Conservation (phyloP, 441 rosid genomes). For the Erodium texanum region DNA sequence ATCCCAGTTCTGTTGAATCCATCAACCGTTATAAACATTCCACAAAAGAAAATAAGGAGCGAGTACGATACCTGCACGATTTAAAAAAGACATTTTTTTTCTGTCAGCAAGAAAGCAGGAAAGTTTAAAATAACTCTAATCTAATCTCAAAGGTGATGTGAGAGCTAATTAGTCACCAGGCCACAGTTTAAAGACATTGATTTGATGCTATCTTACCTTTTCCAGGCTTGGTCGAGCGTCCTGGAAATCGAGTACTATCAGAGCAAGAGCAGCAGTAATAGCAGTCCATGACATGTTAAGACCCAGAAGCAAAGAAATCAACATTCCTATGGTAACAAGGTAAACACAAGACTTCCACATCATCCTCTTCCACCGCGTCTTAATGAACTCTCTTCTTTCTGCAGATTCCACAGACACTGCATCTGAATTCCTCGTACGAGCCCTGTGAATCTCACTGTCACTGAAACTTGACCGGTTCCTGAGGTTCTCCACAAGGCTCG, state of each 20-base stretch:
- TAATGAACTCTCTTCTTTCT: slow-evolving; percentile 15
- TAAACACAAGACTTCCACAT: slow-evolving; percentile 57
- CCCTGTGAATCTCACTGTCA: slow-evolving; percentile 30
- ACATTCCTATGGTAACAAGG: slow-evolving; percentile 52
- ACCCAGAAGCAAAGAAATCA: slow-evolving; percentile 52
- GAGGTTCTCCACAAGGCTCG: slow-evolving; percentile 19
- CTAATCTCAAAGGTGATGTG: too few relatives aligned
- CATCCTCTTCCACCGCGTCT: slow-evolving; percentile 34
- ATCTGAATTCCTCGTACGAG: slow-evolving; percentile 19
- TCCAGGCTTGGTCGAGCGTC: slow-evolving; percentile 67
- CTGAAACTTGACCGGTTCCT: slow-evolving; percentile 29
- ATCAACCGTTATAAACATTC: slow-evolving; percentile 75
- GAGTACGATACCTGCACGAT: slow-evolving; percentile 63
- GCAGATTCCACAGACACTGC: background rate
- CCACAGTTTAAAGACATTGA: background rate
- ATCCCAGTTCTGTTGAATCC: slow-evolving; percentile 82
- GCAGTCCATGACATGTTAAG: slow-evolving; percentile 84
- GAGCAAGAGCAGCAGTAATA: slow-evolving; percentile 69
- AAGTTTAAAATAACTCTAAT: too few relatives aligned
- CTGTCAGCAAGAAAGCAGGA: too few relatives aligned
- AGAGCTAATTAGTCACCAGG: too few relatives aligned
- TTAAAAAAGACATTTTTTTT: too few relatives aligned
- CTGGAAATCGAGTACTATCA: slow-evolving; percentile 66
- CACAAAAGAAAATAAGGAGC: slow-evolving; percentile 71
- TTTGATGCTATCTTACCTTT: slow-evolving; percentile 37